These are phyloP conservation scores for Colletotrichum spaethianum DNA, from an alignment of 2,329 filamentous ascomycete genomes.

Conservation along the genomic window DNA sequence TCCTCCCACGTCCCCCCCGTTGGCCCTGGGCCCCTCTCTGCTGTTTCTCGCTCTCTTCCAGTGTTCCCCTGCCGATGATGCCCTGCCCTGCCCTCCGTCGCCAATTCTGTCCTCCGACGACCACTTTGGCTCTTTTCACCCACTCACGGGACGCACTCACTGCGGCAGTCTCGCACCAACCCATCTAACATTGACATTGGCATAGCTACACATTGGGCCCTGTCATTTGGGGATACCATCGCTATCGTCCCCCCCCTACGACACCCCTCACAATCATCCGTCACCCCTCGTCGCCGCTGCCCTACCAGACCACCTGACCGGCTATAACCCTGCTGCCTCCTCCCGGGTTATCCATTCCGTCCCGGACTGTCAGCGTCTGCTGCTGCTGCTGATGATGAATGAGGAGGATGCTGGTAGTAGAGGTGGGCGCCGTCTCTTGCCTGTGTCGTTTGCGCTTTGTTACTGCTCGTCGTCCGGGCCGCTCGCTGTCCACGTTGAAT, in stretches of 20 bases:
- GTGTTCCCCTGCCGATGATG: neutral
- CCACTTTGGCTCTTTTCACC: neutral
- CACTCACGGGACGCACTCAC: no score
- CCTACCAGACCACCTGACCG: conserved; percentile 36
- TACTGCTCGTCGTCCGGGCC: neutral
- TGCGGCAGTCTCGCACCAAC: neutral
- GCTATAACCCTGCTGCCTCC: conserved; percentile 27
- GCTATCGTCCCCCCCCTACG: neutral
- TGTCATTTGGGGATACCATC: neutral
- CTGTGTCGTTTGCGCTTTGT: neutral
- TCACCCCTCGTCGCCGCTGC: conserved; percentile 3
- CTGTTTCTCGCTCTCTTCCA: conserved; percentile 3
- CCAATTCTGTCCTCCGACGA: neutral
- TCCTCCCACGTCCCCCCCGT: neutral
- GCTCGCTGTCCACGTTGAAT: neutral
- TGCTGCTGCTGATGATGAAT: conserved; percentile 6
- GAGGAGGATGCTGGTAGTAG: neutral
- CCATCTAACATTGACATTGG: neutral
- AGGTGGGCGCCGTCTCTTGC: neutral
- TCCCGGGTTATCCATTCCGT: conserved; percentile 21
- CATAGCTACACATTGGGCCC: neutral
- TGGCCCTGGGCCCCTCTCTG: neutral
- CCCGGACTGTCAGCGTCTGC: conserved; percentile 17
- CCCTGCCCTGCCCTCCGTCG: neutral
- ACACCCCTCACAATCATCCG: conserved; percentile 17